Conservation (phyloP, 805 yeast species). For the Wickerhamiella azyma region DNA sequence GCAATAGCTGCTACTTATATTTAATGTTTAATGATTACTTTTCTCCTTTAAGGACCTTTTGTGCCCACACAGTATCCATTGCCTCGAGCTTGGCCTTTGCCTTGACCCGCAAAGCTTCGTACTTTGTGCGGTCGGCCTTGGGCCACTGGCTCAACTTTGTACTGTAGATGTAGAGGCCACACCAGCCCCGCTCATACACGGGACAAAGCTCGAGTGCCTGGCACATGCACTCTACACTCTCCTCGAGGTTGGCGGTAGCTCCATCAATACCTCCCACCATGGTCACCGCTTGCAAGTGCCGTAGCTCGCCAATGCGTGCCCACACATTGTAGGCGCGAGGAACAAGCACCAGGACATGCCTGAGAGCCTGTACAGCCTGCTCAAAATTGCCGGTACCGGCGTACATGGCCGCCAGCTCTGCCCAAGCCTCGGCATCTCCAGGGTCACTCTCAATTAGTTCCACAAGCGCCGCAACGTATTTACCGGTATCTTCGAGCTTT, state of each 20-base stretch:
- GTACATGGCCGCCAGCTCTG: conserved; percentile 61
- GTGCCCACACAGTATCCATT: conserved; percentile 30
- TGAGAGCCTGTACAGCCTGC: conserved; percentile 49
- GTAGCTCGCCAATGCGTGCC: conserved; percentile 47
- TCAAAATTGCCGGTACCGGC: conserved; percentile 44
- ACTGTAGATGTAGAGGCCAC: conserved; percentile 36
- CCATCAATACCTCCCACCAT: conserved; percentile 12
- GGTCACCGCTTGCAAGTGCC: conserved; percentile 16
- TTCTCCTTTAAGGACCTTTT: conserved; percentile 13
- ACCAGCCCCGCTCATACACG: conserved; percentile 58
- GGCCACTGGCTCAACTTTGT: conserved; percentile 15
- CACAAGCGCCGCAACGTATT: conserved; percentile 41
- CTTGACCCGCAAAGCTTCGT: conserved; percentile 26
- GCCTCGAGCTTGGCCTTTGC: conserved; percentile 28
- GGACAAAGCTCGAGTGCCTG: conserved; percentile 70
- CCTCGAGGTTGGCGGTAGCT: conserved; percentile 16
- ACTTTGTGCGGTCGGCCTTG: conserved; percentile 18
- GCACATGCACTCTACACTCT: conserved; percentile 35
- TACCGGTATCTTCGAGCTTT: conserved; percentile 22
- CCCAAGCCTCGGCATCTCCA: conserved; percentile 64
- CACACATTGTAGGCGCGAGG: conserved; percentile 60
- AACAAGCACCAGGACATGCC: conserved; percentile 53
- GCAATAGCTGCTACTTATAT: neutral
- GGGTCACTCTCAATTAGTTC: conserved; percentile 52
- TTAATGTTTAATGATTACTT: neutral